Evolutionary conservation across 208 protist genomes (phyloP).

Genomic region (Balamuthia mandrillaris): DNA sequence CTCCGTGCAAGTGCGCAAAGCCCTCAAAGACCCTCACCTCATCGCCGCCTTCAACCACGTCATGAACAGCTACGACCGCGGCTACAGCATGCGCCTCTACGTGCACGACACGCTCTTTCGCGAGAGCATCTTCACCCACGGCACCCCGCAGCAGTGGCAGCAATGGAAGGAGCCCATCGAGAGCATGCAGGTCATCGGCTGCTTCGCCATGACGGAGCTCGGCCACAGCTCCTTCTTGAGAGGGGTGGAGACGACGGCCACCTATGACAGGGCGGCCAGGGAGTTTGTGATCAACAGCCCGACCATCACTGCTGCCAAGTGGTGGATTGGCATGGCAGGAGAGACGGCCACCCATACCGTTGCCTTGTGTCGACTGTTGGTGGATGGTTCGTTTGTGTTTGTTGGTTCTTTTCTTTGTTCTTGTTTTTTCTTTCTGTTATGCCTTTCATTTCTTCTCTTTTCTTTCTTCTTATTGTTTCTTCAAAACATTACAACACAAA

Average conservation of each 20-base stretch:
- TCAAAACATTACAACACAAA: too few relatives aligned
- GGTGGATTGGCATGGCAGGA: constrained; percentile 57
- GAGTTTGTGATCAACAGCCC: constrained; percentile 65
- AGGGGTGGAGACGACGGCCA: constrained; percentile 65
- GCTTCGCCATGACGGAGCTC: constrained; percentile 60
- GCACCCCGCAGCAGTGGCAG: not conserved
- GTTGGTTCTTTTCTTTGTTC: not conserved
- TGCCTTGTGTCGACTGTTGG: constrained; percentile 59
- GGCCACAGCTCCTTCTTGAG: constrained; percentile 60
- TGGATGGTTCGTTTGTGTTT: not conserved
- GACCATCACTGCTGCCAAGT: constrained; percentile 48
- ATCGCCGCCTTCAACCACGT: not conserved
- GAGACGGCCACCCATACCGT: constrained; percentile 43
- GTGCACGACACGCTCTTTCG: not conserved
- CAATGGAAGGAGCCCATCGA: constrained; percentile 1
- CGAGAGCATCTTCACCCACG: constrained; percentile 6
- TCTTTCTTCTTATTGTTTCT: not conserved
- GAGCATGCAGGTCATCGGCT: constrained; percentile 35
- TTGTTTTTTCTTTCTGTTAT: not conserved
- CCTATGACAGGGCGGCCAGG: constrained; percentile 39
- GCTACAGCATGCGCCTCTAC: not conserved
- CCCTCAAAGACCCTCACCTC: not conserved
- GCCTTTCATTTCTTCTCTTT: not conserved
- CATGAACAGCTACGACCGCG: not conserved
- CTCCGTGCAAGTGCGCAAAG: not conserved